phyloP scores from a whole-genome alignment of 2,329 filamentous ascomycete species.

The Ophiosphaerella narmari region DNA sequence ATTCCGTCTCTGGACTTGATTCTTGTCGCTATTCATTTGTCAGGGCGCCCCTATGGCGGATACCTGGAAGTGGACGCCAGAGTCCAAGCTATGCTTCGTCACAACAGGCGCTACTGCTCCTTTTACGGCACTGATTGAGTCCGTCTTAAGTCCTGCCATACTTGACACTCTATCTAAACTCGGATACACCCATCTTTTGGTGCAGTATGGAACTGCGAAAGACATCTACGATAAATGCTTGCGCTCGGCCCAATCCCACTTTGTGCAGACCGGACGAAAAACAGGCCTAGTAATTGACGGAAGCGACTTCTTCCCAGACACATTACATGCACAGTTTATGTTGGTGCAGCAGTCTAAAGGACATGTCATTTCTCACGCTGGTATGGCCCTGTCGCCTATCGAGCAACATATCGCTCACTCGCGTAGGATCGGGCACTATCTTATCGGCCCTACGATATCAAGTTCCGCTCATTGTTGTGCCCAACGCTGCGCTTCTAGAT shows the following conservation, averaged over 20 bases:
- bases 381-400: constrained; percentile 51
- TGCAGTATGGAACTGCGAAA: constrained; percentile 79
- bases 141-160: constrained; percentile 66
- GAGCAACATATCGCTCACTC: constrained; percentile 1
- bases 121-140: constrained; percentile 72
- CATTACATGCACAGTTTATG: constrained; percentile 64
- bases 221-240: constrained; percentile 54
- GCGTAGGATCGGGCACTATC: constrained; percentile 82
- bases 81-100: constrained; percentile 69
- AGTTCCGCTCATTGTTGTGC: constrained; percentile 83
- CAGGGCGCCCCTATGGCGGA: constrained; percentile 15
- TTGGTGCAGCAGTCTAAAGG: constrained; percentile 63
- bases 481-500: constrained; percentile 79
- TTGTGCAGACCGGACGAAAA: constrained; percentile 8
- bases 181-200: constrained; percentile 71
- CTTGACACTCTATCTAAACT: constrained; percentile 62
- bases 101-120: constrained; percentile 91
- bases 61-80: constrained; percentile 24
- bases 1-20: too few species aligned
- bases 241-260: constrained; percentile 14
- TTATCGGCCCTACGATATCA: constrained; percentile 77
- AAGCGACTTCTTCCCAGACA: constrained; percentile 68
- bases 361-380: constrained; percentile 85
- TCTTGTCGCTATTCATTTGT: not conserved
- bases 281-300: constrained; percentile 54